Evolutionary conservation across 176 grass and related monocot genomes (phyloP).

Genomic region (Saccharum officinarum): DNA sequence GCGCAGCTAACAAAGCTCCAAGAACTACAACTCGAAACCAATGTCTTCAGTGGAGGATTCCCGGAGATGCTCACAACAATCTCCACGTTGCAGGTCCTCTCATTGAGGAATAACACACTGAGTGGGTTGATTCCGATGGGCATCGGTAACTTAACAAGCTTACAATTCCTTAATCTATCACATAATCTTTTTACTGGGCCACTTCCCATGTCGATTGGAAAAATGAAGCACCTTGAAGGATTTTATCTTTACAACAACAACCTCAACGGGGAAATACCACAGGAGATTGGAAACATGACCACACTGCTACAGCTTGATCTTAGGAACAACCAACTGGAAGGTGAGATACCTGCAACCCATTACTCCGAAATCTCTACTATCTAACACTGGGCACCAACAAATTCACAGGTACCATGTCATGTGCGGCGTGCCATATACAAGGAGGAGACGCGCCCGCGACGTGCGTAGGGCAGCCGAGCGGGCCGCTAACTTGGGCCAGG

Average conservation of each 20-base stretch:
- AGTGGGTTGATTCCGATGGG: background rate
- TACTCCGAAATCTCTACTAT: background rate
- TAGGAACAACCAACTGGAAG: slow-evolving; percentile 25
- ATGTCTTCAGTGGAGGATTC: too few species aligned
- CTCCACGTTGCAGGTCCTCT: background rate
- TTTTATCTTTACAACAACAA: too few species aligned
- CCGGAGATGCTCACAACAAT: background rate
- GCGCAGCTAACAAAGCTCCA: too few species aligned
- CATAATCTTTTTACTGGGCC: background rate
- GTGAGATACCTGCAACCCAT: slow-evolving; percentile 7
- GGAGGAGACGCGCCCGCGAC: too few species aligned
- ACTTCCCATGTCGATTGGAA: slow-evolving; percentile 20
- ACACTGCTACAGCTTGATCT: background rate
- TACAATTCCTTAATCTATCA: background rate
- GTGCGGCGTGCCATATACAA: too few species aligned
- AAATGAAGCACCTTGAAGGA: slow-evolving; percentile 1
- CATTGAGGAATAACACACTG: background rate
- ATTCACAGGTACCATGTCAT: slow-evolving; percentile 20
- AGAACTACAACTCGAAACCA: too few species aligned
- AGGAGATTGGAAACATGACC: slow-evolving; percentile 23
- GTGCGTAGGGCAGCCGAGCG: too few species aligned
- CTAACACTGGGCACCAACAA: slow-evolving; percentile 11
- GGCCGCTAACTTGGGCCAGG: too few species aligned
- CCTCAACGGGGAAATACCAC: background rate
- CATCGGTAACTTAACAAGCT: background rate